Conservation (phyloP, 495 filamentous ascomycete genomes). For the Cryomyces antarcticus region DNA sequence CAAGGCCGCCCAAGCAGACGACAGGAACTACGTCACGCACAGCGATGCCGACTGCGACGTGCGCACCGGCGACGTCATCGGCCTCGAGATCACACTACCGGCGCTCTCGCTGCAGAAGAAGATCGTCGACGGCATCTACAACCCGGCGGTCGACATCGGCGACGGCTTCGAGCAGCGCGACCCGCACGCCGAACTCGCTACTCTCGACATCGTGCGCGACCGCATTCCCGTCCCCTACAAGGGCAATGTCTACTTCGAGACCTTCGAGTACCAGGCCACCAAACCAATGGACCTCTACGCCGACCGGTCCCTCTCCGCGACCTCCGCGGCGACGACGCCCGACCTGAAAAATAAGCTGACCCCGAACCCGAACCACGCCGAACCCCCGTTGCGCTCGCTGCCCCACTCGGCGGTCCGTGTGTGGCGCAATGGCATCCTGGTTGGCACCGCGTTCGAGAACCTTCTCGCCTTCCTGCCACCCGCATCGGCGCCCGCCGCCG, state of each 20-base stretch:
- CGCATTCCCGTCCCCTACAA: slow-evolving; percentile 88
- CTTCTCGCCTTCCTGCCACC: slow-evolving; percentile 85
- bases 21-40: slow-evolving; percentile 21
- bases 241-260: slow-evolving; percentile 81
- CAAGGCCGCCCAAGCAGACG: slow-evolving; percentile 33
- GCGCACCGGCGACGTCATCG: slow-evolving; percentile 79
- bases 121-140: slow-evolving; percentile 69
- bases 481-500: slow-evolving; percentile 55
- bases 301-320: slow-evolving; percentile 34
- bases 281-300: slow-evolving; percentile 78
- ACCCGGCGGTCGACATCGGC: slow-evolving; percentile 51
- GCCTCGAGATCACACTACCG: slow-evolving; percentile 78
- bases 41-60: slow-evolving; percentile 18
- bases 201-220: slow-evolving; percentile 75
- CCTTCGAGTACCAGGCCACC: slow-evolving; percentile 71
- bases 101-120: slow-evolving; percentile 67
- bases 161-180: slow-evolving; percentile 32
- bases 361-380: slow-evolving; percentile 51
- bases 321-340: slow-evolving; percentile 25
- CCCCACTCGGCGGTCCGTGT: slow-evolving; percentile 71
- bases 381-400: slow-evolving; percentile 56
- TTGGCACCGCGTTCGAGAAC: slow-evolving; percentile 77
- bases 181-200: slow-evolving; percentile 12
- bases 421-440: slow-evolving; percentile 73
- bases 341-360: neutral